Conservation (phyloP, 2,329 filamentous ascomycete genomes). For the Fusarium nanum region DNA sequence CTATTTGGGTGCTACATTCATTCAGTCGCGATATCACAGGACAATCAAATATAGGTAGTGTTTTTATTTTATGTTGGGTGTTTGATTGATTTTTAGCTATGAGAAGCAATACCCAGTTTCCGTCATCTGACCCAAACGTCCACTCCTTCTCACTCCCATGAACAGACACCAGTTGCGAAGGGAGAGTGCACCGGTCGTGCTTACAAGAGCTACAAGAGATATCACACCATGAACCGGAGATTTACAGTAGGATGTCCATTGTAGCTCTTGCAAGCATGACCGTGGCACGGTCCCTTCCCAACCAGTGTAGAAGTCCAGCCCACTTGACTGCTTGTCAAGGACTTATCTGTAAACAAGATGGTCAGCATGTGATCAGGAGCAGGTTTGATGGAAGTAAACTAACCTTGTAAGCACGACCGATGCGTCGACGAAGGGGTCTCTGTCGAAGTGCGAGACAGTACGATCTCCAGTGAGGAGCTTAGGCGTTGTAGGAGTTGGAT, state of each 20-base stretch:
- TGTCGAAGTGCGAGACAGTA: slow-evolving; percentile 50
- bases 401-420: background rate
- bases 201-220: slow-evolving; percentile 20
- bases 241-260: slow-evolving; percentile 8
- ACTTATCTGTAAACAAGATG: background rate
- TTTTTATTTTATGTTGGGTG: background rate
- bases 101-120: background rate
- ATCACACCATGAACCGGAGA: slow-evolving; percentile 23
- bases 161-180: background rate
- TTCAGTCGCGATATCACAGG: background rate
- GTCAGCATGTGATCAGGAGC: background rate
- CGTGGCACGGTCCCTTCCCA: slow-evolving; percentile 1
- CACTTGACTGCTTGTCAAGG: background rate
- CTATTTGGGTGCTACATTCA: background rate
- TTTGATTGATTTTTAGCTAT: slow-evolving; percentile 4
- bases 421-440: slow-evolving; percentile 66
- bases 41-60: background rate
- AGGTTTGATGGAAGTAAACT: background rate
- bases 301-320: background rate
- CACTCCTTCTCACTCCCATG: background rate
- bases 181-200: background rate
- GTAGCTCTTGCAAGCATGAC: slow-evolving; percentile 13
- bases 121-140: background rate
- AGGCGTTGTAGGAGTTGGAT: background rate
- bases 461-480: slow-evolving; percentile 45